phyloP scores from a whole-genome alignment of 768 basidiomycete genomes.

The Mycena venus region DNA sequence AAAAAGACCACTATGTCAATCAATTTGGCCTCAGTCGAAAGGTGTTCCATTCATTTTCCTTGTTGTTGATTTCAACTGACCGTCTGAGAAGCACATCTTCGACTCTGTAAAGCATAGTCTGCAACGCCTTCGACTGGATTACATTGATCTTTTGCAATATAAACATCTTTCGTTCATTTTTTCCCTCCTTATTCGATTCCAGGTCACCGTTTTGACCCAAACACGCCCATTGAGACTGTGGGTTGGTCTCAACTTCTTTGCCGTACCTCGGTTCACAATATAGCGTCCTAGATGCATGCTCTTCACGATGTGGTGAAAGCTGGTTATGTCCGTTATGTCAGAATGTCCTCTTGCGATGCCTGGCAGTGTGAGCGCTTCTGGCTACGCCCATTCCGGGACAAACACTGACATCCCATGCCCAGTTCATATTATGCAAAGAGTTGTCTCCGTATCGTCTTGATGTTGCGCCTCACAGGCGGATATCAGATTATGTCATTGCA shows the following conservation, averaged over 20 bases:
- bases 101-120: too few species aligned
- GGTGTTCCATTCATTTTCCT: constrained; percentile 30
- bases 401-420: background rate
- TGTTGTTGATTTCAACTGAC: background rate
- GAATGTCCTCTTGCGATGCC: constrained; percentile 67
- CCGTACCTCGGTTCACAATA: background rate
- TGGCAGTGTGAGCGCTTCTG: constrained; percentile 60
- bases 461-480: background rate
- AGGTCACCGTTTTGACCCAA: constrained; percentile 69
- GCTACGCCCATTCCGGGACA: background rate
- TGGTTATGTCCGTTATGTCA: too few species aligned
- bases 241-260: constrained; percentile 3
- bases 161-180: background rate
- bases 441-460: background rate
- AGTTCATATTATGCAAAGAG: constrained; percentile 72
- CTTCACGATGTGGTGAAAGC: too few species aligned
- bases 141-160: constrained; percentile 72
- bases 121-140: too few species aligned
- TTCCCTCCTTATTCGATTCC: background rate
- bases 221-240: constrained; percentile 72
- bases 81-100: constrained; percentile 63
- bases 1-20: constrained; percentile 58
- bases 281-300: constrained; percentile 69
- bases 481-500: constrained; percentile 69
- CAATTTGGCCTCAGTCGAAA: constrained; percentile 62